phyloP scores from a whole-genome alignment of 148 eudicot species.

The Heliamphora exappendiculata region DNA sequence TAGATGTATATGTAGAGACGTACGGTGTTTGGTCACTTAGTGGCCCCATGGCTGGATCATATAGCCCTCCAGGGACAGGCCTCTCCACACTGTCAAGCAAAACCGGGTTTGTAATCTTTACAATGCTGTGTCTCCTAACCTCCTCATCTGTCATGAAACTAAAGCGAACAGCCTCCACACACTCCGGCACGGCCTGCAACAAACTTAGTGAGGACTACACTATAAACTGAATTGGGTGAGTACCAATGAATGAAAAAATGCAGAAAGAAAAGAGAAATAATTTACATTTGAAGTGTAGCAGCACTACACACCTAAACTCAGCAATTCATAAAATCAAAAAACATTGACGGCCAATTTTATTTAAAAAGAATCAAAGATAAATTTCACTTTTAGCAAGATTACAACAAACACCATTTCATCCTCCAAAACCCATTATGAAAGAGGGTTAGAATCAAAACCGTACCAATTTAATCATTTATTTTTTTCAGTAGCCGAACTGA shows the following conservation, averaged over 20 bases:
- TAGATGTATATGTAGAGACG: constrained; percentile 13
- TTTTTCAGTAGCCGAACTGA: too few species aligned
- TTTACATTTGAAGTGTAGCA: not conserved
- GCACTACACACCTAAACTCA: not conserved
- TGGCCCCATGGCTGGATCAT: constrained; percentile 84
- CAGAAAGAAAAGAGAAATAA: not conserved
- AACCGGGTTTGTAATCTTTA: constrained; percentile 51
- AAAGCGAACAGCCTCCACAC: constrained; percentile 58
- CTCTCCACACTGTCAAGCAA: constrained; percentile 31
- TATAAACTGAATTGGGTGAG: not conserved
- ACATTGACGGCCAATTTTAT: too few species aligned
- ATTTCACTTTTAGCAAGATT: too few species aligned
- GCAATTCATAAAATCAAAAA: too few species aligned
- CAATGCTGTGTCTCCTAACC: constrained; percentile 51
- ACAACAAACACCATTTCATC: too few species aligned
- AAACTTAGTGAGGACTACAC: not conserved
- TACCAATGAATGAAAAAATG: not conserved
- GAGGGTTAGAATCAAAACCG: too few species aligned
- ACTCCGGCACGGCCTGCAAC: constrained; percentile 50
- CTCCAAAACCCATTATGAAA: too few species aligned
- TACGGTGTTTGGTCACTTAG: constrained; percentile 38
- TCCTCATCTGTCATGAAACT: constrained; percentile 70
- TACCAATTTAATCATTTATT: too few species aligned
- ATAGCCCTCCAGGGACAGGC: constrained; percentile 69
- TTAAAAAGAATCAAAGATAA: too few species aligned